Percentiles rank a stretch among this genome's conserved stretches.
phyloP scores from a whole-genome alignment of 2,329 filamentous ascomycete species.

The Seiridium unicorne region DNA sequence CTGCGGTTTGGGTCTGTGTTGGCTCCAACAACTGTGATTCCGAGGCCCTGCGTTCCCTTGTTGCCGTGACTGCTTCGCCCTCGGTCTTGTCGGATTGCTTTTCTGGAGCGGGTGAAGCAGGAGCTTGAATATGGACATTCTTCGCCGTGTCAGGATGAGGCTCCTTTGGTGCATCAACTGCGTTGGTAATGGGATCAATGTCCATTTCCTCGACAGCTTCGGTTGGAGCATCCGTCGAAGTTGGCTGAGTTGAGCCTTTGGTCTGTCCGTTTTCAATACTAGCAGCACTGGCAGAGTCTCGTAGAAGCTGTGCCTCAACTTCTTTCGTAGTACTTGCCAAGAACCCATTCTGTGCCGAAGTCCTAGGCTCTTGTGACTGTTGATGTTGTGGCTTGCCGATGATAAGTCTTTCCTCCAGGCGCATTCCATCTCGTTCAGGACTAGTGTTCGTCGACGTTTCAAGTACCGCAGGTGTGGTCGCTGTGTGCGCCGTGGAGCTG shows the following conservation, averaged over 20 bases:
- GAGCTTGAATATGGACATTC: too few relatives aligned
- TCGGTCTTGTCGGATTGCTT: too few relatives aligned
- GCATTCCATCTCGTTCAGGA: conserved; percentile 65
- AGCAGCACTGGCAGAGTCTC: conserved; percentile 8
- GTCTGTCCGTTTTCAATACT: not conserved
- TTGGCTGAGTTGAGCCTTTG: not conserved
- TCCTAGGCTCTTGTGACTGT: not conserved
- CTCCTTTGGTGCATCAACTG: too few relatives aligned
- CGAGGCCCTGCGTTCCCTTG: not conserved
- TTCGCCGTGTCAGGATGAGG: too few relatives aligned
- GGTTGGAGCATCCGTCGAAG: not conserved
- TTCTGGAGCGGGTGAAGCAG: too few relatives aligned
- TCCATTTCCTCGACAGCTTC: not conserved
- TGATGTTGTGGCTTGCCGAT: conserved; percentile 31
- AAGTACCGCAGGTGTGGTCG: conserved; percentile 67
- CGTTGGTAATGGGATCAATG: too few relatives aligned
- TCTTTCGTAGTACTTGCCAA: conserved; percentile 7
- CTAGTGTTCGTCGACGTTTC: conserved; percentile 73
- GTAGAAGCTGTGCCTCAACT: conserved; percentile 11
- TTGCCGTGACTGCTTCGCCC: not conserved
- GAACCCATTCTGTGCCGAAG: conserved; percentile 12
- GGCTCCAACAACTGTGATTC: not conserved
- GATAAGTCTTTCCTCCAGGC: conserved; percentile 49
- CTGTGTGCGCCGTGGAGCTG: conserved; percentile 70
- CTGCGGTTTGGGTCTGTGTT: conserved; percentile 7